Evolutionary conservation across 352 stramenopile species (phyloP).

Genomic region (Pythium brachiatum): DNA sequence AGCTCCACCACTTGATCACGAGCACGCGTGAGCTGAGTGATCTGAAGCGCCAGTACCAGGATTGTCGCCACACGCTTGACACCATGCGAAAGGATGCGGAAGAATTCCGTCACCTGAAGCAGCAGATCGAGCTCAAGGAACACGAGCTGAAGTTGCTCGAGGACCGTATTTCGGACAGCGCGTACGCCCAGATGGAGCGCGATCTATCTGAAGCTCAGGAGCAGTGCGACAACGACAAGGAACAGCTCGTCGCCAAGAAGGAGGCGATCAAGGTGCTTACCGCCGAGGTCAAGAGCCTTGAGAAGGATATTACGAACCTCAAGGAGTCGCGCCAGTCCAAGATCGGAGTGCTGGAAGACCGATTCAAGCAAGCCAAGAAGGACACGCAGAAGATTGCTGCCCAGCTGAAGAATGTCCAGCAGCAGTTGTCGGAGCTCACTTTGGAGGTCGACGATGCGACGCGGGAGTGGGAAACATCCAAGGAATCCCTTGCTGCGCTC

Average conservation of each 20-base stretch:
- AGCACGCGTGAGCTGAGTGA: conserved; percentile 64
- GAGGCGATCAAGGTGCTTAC: conserved; percentile 75
- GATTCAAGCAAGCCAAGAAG: conserved; percentile 73
- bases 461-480: conserved; percentile 57
- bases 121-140: conserved; percentile 83
- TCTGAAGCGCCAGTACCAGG: conserved; percentile 69
- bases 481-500: conserved; percentile 48
- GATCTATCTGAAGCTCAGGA: conserved; percentile 65
- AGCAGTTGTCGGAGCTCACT: conserved; percentile 70
- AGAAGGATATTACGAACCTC: conserved; percentile 79
- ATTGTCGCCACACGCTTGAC: conserved; percentile 51
- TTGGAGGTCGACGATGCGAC: conserved; percentile 72
- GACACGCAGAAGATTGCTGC: conserved; percentile 60
- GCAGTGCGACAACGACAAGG: conserved; percentile 69
- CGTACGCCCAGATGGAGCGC: conserved; percentile 74
- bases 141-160: conserved; percentile 77
- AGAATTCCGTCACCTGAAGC: conserved; percentile 66
- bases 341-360: conserved; percentile 76
- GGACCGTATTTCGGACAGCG: conserved; percentile 76
- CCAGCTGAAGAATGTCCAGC: conserved; percentile 58
- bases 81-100: conserved; percentile 75
- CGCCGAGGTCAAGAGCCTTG: conserved; percentile 65
- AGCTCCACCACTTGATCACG: conserved; percentile 77
- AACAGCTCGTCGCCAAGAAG: conserved; percentile 57
- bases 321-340: conserved; percentile 80